Percentiles rank a stretch among this genome's conserved stretches.
Conservation (phyloP, 805 yeast genomes). For the Teunomyces atbi region DNA sequence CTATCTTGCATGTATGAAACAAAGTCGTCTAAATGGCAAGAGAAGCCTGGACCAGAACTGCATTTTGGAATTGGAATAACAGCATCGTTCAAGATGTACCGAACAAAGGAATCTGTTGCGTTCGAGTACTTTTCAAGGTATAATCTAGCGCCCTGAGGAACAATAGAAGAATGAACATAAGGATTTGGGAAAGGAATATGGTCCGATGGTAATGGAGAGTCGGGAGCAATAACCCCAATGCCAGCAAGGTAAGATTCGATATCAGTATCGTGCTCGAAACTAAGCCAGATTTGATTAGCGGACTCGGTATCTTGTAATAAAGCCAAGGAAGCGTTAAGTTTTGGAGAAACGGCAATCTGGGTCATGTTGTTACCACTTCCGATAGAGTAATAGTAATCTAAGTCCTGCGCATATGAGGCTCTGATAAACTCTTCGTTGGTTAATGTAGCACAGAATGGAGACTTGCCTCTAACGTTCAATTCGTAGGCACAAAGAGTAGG, state of each 20-base stretch:
- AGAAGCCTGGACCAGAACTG: conserved; percentile 41
- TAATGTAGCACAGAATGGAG: conserved; percentile 66
- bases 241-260: conserved; percentile 62
- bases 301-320: conserved; percentile 44
- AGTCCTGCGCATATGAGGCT: conserved; percentile 59
- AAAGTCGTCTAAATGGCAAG: conserved; percentile 38
- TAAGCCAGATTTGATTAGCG: conserved; percentile 57
- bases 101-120: conserved; percentile 29
- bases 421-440: conserved; percentile 66
- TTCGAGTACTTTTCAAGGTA: conserved; percentile 37
- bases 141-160: conserved; percentile 42
- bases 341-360: conserved; percentile 57
- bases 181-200: conserved; percentile 47
- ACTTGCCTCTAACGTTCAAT: conserved; percentile 63
- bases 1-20: conserved; percentile 27
- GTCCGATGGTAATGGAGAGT: conserved; percentile 42
- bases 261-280: conserved; percentile 75
- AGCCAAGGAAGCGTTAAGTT: conserved; percentile 48
- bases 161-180: conserved; percentile 41
- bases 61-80: conserved; percentile 37
- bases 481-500: conserved; percentile 74
- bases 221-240: conserved; percentile 52
- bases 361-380: conserved; percentile 64
- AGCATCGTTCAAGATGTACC: conserved; percentile 41
- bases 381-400: conserved; percentile 55